These are phyloP conservation scores for Phanerochaete carnosa DNA, from an alignment of 768 basidiomycete species.

Conservation along the genomic window DNA sequence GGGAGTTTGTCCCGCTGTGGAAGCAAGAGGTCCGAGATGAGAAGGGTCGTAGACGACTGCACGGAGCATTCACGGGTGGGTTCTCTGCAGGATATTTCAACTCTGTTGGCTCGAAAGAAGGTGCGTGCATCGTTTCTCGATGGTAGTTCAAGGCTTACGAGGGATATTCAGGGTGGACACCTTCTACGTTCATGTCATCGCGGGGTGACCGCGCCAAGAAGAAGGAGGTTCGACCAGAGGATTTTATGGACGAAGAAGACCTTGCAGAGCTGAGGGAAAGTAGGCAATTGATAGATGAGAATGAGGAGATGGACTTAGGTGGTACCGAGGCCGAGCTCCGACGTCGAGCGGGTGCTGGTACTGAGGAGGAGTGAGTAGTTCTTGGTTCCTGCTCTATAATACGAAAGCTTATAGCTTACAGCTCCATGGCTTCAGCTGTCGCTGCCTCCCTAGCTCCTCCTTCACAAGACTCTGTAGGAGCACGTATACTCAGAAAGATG, in stretches of 20 bases:
- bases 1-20: conserved; percentile 97
- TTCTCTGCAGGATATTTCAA: conserved; percentile 99
- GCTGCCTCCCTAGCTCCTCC: conserved; percentile 68
- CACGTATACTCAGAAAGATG: conserved; percentile 88
- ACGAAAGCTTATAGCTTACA: conserved; percentile 25
- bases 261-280: conserved; percentile 76
- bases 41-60: conserved; percentile 86
- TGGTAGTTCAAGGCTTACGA: neutral
- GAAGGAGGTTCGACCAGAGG: conserved; percentile 67
- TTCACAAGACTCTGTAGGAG: conserved; percentile 77
- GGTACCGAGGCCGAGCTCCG: conserved; percentile 47
- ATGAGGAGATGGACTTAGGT: conserved; percentile 74
- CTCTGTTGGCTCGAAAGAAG: conserved; percentile 93
- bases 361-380: conserved; percentile 53
- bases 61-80: conserved; percentile 98
- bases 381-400: neutral
- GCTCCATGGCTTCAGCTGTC: conserved; percentile 61
- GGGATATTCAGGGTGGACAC: conserved; percentile 77
- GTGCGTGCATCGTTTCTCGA: conserved; percentile 34
- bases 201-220: conserved; percentile 69
- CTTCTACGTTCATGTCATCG: conserved; percentile 90
- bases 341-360: conserved; percentile 33
- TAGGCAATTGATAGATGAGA: conserved; percentile 71
- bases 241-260: conserved; percentile 99
- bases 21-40: conserved; percentile 96